phyloP scores from a whole-genome alignment of 2,329 filamentous ascomycete species.

The Fusarium verrucosum region DNA sequence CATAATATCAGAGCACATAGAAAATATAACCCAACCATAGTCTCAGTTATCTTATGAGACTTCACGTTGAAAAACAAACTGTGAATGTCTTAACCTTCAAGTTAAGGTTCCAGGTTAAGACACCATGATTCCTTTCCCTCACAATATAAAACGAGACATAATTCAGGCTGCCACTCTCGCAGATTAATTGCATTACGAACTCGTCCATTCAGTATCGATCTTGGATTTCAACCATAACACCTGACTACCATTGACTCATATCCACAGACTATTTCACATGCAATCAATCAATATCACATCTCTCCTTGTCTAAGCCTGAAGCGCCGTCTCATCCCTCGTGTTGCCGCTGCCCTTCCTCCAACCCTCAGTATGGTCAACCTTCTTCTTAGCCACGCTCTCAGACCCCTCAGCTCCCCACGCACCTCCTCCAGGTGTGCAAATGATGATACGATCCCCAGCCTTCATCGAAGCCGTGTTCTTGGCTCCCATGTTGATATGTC shows the following conservation, averaged over 20 bases:
- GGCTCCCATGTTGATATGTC: constrained; percentile 76
- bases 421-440: constrained; percentile 81
- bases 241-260: not conserved
- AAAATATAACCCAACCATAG: not conserved
- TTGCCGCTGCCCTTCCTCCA: constrained; percentile 68
- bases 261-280: not conserved
- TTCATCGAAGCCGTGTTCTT: constrained; percentile 84
- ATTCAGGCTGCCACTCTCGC: not conserved
- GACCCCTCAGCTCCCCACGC: constrained; percentile 74
- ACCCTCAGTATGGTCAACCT: constrained; percentile 62
- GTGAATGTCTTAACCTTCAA: constrained; percentile 1
- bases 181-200: not conserved
- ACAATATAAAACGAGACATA: not conserved
- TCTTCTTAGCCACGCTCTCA: constrained; percentile 60
- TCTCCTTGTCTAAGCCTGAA: constrained; percentile 58
- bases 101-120: constrained; percentile 6
- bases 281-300: not conserved
- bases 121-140: not conserved
- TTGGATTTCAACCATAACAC: not conserved
- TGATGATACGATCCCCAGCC: constrained; percentile 79
- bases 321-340: constrained; percentile 65
- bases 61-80: not conserved
- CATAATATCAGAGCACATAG: no score
- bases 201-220: not conserved
- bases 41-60: not conserved